These are phyloP conservation scores for Pyrenula massariospora DNA, from an alignment of 495 filamentous ascomycete species.

Conservation along the genomic window DNA sequence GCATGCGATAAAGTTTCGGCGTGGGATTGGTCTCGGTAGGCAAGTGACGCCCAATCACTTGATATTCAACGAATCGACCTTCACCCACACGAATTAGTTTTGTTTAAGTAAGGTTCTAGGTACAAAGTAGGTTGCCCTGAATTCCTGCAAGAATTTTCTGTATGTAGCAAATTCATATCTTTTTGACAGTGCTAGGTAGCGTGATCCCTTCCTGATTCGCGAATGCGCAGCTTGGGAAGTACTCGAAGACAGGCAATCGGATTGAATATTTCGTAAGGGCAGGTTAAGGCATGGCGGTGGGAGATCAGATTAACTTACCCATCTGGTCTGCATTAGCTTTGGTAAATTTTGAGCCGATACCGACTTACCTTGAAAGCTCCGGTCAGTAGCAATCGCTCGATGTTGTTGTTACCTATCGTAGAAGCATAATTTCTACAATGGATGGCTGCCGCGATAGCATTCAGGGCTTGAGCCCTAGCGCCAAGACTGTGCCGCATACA, in stretches of 20 bases:
- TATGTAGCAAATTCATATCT: neutral
- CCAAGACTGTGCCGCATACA: neutral
- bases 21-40: slow-evolving; percentile 89
- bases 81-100: slow-evolving; percentile 9
- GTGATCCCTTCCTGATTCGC: too few species aligned
- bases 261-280: too few species aligned
- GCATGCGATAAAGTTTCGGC: slow-evolving; percentile 98
- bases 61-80: slow-evolving; percentile 99
- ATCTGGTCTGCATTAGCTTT: slow-evolving; percentile 25
- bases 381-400: slow-evolving; percentile 11
- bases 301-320: slow-evolving; percentile 36
- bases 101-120: neutral
- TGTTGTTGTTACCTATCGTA: slow-evolving; percentile 6
- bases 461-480: slow-evolving; percentile 1
- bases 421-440: neutral
- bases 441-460: neutral
- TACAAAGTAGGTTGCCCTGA: slow-evolving; percentile 1
- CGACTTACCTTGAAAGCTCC: slow-evolving; percentile 17
- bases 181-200: too few species aligned
- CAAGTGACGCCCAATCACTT: slow-evolving; percentile 98
- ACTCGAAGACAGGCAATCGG: too few species aligned
- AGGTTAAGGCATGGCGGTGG: neutral
- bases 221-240: too few species aligned
- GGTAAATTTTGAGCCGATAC: neutral
- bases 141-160: neutral